phyloP scores from a whole-genome alignment of 2,329 filamentous ascomycete species.

The Colletotrichum tofieldiae region DNA sequence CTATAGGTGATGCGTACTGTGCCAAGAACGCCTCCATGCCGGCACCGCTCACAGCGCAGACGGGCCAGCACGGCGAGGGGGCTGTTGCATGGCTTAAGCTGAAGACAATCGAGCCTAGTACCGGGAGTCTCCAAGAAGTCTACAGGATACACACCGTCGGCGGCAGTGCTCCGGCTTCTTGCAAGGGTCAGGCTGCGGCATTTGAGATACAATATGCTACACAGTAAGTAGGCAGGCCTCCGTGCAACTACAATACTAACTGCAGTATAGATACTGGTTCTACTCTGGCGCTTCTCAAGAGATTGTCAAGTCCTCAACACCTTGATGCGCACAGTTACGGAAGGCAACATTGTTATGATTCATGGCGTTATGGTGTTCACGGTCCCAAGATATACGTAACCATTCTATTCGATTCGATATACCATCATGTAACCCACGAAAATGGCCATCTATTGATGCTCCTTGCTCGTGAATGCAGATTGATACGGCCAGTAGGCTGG shows the following conservation, averaged over 20 bases:
- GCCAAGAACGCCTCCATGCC: slow-evolving; percentile 72
- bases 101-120: slow-evolving; percentile 67
- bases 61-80: slow-evolving; percentile 74
- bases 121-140: slow-evolving; percentile 78
- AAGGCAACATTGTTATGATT: background rate
- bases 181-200: slow-evolving; percentile 71
- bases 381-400: slow-evolving; percentile 5
- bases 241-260: slow-evolving; percentile 38
- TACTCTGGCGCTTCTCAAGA: slow-evolving; percentile 42
- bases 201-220: slow-evolving; percentile 88
- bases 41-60: slow-evolving; percentile 74
- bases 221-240: slow-evolving; percentile 74
- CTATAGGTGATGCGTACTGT: slow-evolving; percentile 74
- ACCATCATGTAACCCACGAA: slow-evolving; percentile 28
- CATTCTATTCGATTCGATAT: slow-evolving; percentile 29
- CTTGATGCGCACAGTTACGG: background rate
- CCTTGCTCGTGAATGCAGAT: background rate
- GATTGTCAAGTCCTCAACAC: slow-evolving; percentile 16
- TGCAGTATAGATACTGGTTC: slow-evolving; percentile 57
- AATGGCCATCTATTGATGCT: background rate
- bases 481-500: slow-evolving; percentile 19
- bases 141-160: slow-evolving; percentile 90
- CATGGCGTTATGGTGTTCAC: slow-evolving; percentile 28
- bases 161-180: slow-evolving; percentile 82
- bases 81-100: slow-evolving; percentile 89